Base-by-base conservation (phyloP, 306 rosid species). In the Cyamopsis tetragonoloba region DNA sequence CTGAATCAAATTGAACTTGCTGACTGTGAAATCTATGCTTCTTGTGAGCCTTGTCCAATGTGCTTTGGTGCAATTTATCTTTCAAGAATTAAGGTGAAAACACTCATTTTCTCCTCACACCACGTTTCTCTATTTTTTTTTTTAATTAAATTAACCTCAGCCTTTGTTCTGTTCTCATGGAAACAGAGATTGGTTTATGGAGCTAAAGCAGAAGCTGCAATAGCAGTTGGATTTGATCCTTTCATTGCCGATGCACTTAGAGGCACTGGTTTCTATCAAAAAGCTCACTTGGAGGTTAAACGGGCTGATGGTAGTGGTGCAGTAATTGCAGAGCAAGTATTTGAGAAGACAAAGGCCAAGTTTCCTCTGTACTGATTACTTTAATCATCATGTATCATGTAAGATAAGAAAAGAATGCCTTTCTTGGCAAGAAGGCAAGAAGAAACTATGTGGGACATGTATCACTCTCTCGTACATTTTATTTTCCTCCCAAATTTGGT, bases 21-120 rank as follows among this genome's bases (percentile, higher is more conserved):
- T 22, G 89, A 85, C 61, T 92, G 95, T 27, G 98, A 92, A 70
- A 89, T 92, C 68, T 92, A 89, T 73, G 89, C 98, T 12, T 92
- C 96, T 23, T 92, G 98, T 56, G 98, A 92, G 79, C 95, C 98
- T 69, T 92, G 98, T 78, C 95, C 98, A 28, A 92, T 87, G 98
- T 92, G 98, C 80, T 92, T 92, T 24, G 96, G 96, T 12, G 98
- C 98, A 12, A 89, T 92, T 72, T 89, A 85, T 66, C 89, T 92
- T 64, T 89, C 98, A 62, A 82, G 95, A 77, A 73, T 92, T 31
- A 92, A 89, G 98, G 96, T 84, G 41, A 54, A 24, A 37, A 37
- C 51, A 15, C 23, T 58, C 43, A 17, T 38, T 46, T 55, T 57
- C 7, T 75, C 20, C 13, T 61, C 24, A 11, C 15, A n/a, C 13